A percentile compares a stretch with the other conserved stretches of the same genome.
Conservation (phyloP, 441 rosid genomes). For the Breynia disticha region DNA sequence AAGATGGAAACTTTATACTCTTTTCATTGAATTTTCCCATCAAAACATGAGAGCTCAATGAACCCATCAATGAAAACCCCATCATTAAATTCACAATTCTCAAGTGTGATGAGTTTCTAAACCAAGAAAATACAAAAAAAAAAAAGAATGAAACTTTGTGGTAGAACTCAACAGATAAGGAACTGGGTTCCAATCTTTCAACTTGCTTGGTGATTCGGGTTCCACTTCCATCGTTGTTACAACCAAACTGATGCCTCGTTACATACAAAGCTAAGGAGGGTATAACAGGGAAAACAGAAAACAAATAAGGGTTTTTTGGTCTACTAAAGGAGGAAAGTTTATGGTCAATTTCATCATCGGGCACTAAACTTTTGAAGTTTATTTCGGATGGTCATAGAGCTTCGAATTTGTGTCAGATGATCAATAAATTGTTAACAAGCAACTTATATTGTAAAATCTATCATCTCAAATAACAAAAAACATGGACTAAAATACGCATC, state of each 20-base stretch:
- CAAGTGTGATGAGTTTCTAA: background rate
- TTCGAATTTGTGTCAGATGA: too few species aligned
- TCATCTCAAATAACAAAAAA: too few species aligned
- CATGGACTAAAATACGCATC: too few species aligned
- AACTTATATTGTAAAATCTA: too few species aligned
- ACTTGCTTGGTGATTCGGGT: conserved; percentile 3
- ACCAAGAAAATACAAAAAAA: background rate
- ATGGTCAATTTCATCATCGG: too few species aligned
- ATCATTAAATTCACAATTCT: conserved; percentile 12
- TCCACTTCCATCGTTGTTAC: conserved; percentile 10
- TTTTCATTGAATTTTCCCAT: conserved; percentile 13
- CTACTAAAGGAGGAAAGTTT: too few species aligned
- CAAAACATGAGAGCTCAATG: conserved; percentile 23
- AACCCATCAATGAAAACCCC: conserved; percentile 36
- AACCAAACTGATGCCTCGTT: background rate
- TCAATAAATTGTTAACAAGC: too few species aligned
- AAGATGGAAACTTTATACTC: conserved; percentile 24
- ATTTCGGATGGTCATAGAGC: too few species aligned
- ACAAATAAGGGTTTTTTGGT: too few species aligned
- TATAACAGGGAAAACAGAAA: background rate
- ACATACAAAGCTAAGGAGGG: background rate
- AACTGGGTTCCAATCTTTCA: conserved; percentile 3
- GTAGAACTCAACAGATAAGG: background rate
- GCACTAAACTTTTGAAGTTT: too few species aligned
- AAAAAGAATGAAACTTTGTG: background rate